Conservation (phyloP, 2,329 filamentous ascomycete species). For the Phaeosphaeria sp. region DNA sequence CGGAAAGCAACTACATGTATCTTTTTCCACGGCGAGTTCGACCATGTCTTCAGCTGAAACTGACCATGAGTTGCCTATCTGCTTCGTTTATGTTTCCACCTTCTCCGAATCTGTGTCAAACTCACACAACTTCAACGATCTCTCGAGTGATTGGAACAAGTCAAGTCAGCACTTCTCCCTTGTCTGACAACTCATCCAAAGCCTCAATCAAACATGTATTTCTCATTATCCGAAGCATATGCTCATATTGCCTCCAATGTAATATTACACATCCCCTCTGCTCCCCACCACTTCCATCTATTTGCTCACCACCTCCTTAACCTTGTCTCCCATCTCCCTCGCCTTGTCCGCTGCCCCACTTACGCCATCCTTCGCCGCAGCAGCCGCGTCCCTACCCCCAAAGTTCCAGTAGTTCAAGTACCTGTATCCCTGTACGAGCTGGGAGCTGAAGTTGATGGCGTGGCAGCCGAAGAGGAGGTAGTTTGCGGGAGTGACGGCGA, state of each 20-base stretch:
- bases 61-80: too few relatives aligned
- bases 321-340: conserved; percentile 4
- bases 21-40: too few relatives aligned
- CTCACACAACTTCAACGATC: too few relatives aligned
- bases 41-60: too few relatives aligned
- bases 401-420: conserved; percentile 67
- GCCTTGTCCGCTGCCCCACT: conserved; percentile 47
- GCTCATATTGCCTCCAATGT: background rate
- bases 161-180: too few relatives aligned
- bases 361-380: too few relatives aligned
- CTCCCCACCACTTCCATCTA: conserved; percentile 1
- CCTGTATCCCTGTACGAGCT: conserved; percentile 66
- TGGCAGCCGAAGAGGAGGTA: conserved; percentile 74
- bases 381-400: conserved; percentile 54
- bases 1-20: too few relatives aligned
- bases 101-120: too few relatives aligned
- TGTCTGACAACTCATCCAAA: too few relatives aligned
- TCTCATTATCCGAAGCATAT: background rate
- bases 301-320: conserved; percentile 16
- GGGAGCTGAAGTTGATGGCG: conserved; percentile 68
- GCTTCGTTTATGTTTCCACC: too few relatives aligned
- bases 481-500: conserved; percentile 68
- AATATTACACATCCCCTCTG: background rate
- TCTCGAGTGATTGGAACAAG: too few relatives aligned
- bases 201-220: too few relatives aligned